These are phyloP conservation scores for Tritrichomonas musculus DNA, from an alignment of 208 protist species.

Conservation along the genomic window DNA sequence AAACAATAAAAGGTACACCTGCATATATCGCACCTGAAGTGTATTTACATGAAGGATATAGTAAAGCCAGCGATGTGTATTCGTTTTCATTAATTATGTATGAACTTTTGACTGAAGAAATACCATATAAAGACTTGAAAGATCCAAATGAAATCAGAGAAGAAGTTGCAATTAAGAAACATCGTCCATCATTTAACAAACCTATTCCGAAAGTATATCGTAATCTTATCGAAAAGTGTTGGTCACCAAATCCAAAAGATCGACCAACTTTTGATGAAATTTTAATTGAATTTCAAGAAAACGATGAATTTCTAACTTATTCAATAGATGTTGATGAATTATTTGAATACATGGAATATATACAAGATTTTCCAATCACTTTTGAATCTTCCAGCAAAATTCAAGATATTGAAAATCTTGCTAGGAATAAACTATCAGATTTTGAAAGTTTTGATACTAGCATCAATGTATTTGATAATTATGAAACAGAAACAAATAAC, in stretches of 20 bases:
- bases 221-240: neutral
- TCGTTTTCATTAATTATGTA: neutral
- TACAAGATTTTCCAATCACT: too few species aligned
- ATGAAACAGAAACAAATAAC: too few species aligned
- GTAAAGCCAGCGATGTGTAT: neutral
- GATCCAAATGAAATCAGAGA: neutral
- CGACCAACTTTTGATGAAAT: slow-evolving; percentile 18
- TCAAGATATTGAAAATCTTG: too few species aligned
- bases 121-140: neutral
- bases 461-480: too few species aligned
- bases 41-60: neutral
- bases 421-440: too few species aligned
- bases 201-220: neutral
- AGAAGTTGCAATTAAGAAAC: neutral
- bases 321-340: too few species aligned
- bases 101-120: neutral
- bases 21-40: neutral
- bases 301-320: too few species aligned
- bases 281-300: neutral
- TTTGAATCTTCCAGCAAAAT: too few species aligned
- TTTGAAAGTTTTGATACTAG: too few species aligned
- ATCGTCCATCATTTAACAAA: neutral
- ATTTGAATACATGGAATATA: too few species aligned
- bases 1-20: neutral
- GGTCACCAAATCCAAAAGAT: neutral